Conservation (phyloP, 2,329 filamentous ascomycete genomes). For the Remersonia thermophila region DNA sequence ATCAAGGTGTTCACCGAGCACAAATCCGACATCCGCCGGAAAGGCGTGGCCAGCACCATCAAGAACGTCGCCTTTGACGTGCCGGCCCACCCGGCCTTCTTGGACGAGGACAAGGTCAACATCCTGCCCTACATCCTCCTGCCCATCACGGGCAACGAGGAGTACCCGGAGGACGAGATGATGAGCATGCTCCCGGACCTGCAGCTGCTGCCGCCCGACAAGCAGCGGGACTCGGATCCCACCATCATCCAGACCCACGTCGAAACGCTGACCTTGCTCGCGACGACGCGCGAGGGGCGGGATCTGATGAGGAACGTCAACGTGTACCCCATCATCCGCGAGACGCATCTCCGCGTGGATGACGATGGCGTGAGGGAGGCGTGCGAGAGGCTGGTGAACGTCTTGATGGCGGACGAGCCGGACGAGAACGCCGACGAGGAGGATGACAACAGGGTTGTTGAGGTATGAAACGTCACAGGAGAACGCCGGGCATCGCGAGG, state of each 20-base stretch:
- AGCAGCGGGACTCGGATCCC: constrained; percentile 65
- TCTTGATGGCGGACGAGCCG: constrained; percentile 64
- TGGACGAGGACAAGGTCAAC: constrained; percentile 62
- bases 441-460: constrained; percentile 31
- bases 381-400: constrained; percentile 81
- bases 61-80: constrained; percentile 89
- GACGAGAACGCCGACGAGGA: constrained; percentile 37
- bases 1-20: constrained; percentile 92
- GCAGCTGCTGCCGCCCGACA: constrained; percentile 80
- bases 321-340: constrained; percentile 80
- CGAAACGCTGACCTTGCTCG: constrained; percentile 75
- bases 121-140: constrained; percentile 80
- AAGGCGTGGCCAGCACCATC: constrained; percentile 91
- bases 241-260: constrained; percentile 76
- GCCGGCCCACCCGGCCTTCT: constrained; percentile 54
- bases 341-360: constrained; percentile 67
- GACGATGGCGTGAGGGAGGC: constrained; percentile 72
- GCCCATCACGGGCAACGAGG: constrained; percentile 77
- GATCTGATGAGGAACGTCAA: constrained; percentile 63
- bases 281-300: constrained; percentile 62
- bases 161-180: constrained; percentile 77
- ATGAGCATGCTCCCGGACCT: constrained; percentile 80
- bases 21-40: constrained; percentile 65
- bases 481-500: too few species aligned
- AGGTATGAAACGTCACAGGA: background rate